Evolutionary conservation across 768 basidiomycete genomes (phyloP).

Genomic region (Kwoniella pini): DNA sequence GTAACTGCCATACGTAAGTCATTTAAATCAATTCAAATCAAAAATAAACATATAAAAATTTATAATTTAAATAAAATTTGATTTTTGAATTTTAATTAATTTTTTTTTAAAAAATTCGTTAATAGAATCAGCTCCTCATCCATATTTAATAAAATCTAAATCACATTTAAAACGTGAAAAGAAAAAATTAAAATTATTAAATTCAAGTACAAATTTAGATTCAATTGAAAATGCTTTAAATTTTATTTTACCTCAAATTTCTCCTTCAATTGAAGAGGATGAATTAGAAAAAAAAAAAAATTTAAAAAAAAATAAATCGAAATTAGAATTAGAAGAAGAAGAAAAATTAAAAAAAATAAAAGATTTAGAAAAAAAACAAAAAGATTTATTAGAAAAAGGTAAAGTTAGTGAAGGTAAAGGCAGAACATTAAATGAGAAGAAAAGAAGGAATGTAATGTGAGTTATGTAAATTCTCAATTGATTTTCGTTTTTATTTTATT

Average conservation of each 20-base stretch:
- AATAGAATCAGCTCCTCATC: constrained; percentile 29
- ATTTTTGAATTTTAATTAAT: too few relatives aligned
- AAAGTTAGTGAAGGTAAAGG: constrained; percentile 50
- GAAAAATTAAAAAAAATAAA: constrained; percentile 5
- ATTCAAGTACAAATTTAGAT: constrained; percentile 35
- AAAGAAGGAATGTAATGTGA: constrained; percentile 48
- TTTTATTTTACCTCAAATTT: constrained; percentile 2
- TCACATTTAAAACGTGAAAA: constrained; percentile 46
- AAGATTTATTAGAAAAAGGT: constrained; percentile 10
- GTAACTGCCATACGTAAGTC: constrained; percentile 12
- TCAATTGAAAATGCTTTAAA: constrained; percentile 28
- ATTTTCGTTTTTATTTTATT: background rate
- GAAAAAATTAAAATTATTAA: constrained; percentile 38
- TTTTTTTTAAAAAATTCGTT: too few relatives aligned
- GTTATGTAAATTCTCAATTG: constrained; percentile 8
- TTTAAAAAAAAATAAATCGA: constrained; percentile 4
- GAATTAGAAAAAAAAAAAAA: background rate
- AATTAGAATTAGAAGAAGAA: constrained; percentile 7
- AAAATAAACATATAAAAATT: too few relatives aligned
- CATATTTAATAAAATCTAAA: constrained; percentile 36
- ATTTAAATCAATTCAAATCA: too few relatives aligned
- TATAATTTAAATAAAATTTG: too few relatives aligned
- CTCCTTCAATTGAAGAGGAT: constrained; percentile 5
- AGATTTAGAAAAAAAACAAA: constrained; percentile 14
- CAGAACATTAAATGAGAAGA: constrained; percentile 47